Conservation (phyloP, 2,329 filamentous ascomycete genomes). For the Ceratocystis albifundus region DNA sequence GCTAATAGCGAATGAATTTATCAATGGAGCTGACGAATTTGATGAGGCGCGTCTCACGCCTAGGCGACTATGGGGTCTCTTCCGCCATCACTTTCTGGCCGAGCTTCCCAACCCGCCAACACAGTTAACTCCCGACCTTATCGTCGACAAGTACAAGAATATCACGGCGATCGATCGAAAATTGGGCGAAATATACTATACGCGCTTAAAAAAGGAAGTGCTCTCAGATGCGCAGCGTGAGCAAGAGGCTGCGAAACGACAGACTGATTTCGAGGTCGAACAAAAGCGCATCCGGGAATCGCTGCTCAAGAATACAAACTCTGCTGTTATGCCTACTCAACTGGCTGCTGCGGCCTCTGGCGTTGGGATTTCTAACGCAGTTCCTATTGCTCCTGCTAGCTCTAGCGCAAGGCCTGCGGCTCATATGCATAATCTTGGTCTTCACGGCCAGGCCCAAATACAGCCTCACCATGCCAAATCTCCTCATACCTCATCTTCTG, state of each 20-base stretch:
- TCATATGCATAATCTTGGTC: neutral
- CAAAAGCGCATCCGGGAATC: slow-evolving; percentile 19
- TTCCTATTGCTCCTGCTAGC: slow-evolving; percentile 17
- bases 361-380: slow-evolving; percentile 12
- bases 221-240: slow-evolving; percentile 20
- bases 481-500: neutral
- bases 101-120: slow-evolving; percentile 38
- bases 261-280: slow-evolving; percentile 17
- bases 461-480: neutral
- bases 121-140: slow-evolving; percentile 19
- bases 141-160: slow-evolving; percentile 18
- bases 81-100: slow-evolving; percentile 62
- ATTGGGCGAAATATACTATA: slow-evolving; percentile 21
- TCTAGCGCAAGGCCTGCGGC: neutral
- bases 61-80: slow-evolving; percentile 67
- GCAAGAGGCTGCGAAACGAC: slow-evolving; percentile 14
- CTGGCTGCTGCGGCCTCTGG: slow-evolving; percentile 18
- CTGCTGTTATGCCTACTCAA: slow-evolving; percentile 13
- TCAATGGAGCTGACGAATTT: slow-evolving; percentile 59
- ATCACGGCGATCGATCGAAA: slow-evolving; percentile 21
- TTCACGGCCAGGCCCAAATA: neutral
- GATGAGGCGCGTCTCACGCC: slow-evolving; percentile 63
- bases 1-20: slow-evolving; percentile 60
- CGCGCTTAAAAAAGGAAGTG: slow-evolving; percentile 21
- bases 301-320: slow-evolving; percentile 10